Evolutionary conservation across 192 early-diverging fungal species (phyloP).

Genomic region (Entomortierella parvispora): DNA sequence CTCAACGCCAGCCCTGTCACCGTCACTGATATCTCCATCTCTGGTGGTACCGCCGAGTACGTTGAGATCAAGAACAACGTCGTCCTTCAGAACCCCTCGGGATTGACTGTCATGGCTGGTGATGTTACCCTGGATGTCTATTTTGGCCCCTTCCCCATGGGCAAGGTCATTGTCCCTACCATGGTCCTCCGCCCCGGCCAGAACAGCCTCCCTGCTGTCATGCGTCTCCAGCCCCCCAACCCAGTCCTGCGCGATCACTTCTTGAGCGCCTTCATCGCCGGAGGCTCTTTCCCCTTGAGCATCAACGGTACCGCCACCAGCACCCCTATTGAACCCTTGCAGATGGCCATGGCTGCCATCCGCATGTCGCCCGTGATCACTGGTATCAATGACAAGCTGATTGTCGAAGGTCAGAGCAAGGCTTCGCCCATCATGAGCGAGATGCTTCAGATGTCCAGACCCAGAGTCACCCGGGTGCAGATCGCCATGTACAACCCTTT

Average conservation of each 20-base stretch:
- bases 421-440: slow-evolving; percentile 20
- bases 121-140: slow-evolving; percentile 54
- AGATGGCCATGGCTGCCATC: slow-evolving; percentile 54
- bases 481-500: slow-evolving; percentile 66
- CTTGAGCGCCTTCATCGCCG: slow-evolving; percentile 55
- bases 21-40: slow-evolving; percentile 61
- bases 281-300: slow-evolving; percentile 44
- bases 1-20: slow-evolving; percentile 57
- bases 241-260: slow-evolving; percentile 42
- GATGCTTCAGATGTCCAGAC: slow-evolving; percentile 20
- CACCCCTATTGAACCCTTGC: slow-evolving; percentile 55
- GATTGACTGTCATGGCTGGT: slow-evolving; percentile 59
- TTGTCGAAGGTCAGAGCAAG: slow-evolving; percentile 36
- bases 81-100: slow-evolving; percentile 61
- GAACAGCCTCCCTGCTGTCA: slow-evolving; percentile 51
- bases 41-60: slow-evolving; percentile 60
- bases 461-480: slow-evolving; percentile 35
- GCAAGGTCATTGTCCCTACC: slow-evolving; percentile 52
- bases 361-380: slow-evolving; percentile 45
- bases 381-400: slow-evolving; percentile 57
- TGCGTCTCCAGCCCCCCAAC: slow-evolving; percentile 51
- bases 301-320: slow-evolving; percentile 52
- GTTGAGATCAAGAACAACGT: slow-evolving; percentile 54
- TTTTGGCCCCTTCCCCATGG: slow-evolving; percentile 41
- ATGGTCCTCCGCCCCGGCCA: slow-evolving; percentile 58